phyloP scores from a whole-genome alignment of 768 basidiomycete species.

The Phallus indusiatus region DNA sequence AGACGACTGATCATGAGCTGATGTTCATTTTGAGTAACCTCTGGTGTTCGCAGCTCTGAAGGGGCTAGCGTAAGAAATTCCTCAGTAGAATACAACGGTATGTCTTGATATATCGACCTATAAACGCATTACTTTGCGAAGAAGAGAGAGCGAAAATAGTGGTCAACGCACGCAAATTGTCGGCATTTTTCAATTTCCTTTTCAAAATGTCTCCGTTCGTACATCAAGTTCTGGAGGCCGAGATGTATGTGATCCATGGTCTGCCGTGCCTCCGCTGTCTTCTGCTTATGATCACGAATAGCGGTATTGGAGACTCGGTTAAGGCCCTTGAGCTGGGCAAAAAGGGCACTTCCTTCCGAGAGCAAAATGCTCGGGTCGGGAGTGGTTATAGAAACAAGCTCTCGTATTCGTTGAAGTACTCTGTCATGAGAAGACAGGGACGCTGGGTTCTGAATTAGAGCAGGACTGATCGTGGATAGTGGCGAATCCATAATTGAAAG shows the following conservation, averaged over 20 bases:
- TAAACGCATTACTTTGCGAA: neutral
- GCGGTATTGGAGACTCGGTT: constrained; percentile 66
- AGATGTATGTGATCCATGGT: constrained; percentile 90
- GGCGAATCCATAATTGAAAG: constrained; percentile 18
- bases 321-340: constrained; percentile 69
- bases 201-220: constrained; percentile 84
- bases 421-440: neutral
- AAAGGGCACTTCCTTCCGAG: constrained; percentile 51
- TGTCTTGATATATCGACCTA: constrained; percentile 84
- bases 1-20: constrained; percentile 83
- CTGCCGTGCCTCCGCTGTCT: constrained; percentile 63
- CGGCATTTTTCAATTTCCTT: constrained; percentile 89
- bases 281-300: constrained; percentile 63
- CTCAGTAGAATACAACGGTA: constrained; percentile 60
- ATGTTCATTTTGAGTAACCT: constrained; percentile 59
- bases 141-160: neutral
- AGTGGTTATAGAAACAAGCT: constrained; percentile 1
- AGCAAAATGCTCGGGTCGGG: constrained; percentile 1
- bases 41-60: constrained; percentile 49
- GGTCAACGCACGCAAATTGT: constrained; percentile 69
- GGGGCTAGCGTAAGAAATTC: constrained; percentile 67
- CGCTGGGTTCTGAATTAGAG: constrained; percentile 40
- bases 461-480: constrained; percentile 51
- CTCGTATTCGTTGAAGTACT: constrained; percentile 9
- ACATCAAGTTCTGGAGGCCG: constrained; percentile 76